A percentile compares a stretch with the other conserved stretches of the same genome.
Conservation (phyloP, 1,284 basidiomycete species). For the Trichosporon asahii region DNA sequence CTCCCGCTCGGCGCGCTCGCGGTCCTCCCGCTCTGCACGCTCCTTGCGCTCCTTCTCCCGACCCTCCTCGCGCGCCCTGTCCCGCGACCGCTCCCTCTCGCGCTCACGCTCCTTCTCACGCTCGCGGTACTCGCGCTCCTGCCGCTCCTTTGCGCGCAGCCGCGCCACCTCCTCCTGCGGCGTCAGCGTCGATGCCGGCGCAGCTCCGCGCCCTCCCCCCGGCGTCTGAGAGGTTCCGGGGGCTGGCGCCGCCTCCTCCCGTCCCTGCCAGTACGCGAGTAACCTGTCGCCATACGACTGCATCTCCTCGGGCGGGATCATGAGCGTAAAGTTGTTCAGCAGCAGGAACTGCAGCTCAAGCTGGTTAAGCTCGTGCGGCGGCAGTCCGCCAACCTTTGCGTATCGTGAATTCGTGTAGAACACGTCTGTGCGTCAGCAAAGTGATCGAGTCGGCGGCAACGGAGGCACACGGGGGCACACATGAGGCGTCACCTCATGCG, state of each 20-base stretch:
- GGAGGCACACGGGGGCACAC: not conserved
- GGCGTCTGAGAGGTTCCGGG: not conserved
- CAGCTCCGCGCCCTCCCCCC: conserved; percentile 10
- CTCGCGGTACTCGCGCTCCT: conserved; percentile 15
- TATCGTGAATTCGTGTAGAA: conserved; percentile 99
- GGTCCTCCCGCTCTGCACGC: not conserved
- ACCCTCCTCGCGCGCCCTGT: not conserved
- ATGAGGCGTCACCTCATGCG: not conserved
- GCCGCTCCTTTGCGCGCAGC: not conserved
- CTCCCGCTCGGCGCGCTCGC: not conserved
- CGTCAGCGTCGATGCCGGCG: not conserved
- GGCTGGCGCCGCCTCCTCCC: conserved; percentile 24
- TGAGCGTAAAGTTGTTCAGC: conserved; percentile 88
- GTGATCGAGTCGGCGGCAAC: not conserved
- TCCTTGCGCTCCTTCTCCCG: conserved; percentile 1
- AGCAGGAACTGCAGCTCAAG: conserved; percentile 95
- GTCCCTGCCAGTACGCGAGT: conserved; percentile 54
- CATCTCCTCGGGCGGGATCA: conserved; percentile 86
- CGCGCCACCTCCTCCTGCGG: not conserved
- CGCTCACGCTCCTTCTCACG: not conserved
- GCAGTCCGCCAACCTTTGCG: conserved; percentile 95
- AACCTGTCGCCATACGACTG: conserved; percentile 91
- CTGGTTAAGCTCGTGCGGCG: conserved; percentile 89
- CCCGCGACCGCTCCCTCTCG: not conserved
- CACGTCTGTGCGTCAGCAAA: conserved; percentile 62